A percentile compares a stretch with the other conserved stretches of the same genome.
Evolutionary conservation across 2,329 filamentous ascomycete genomes (phyloP).

Genomic region (Apiospora sp.): DNA sequence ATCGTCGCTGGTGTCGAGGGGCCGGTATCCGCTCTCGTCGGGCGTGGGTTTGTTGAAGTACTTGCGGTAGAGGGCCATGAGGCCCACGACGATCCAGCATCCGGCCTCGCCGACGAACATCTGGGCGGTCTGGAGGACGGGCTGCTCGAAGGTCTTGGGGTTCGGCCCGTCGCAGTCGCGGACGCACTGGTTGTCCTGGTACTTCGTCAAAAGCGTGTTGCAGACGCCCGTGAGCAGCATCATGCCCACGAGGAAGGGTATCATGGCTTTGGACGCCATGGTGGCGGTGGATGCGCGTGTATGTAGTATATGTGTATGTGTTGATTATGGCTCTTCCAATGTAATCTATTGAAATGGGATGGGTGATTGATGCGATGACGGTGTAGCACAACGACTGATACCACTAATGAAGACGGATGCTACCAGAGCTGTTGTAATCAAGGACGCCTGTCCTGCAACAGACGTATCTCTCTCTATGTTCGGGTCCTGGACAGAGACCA

Average conservation of each 20-base stretch:
- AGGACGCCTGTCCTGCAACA: neutral
- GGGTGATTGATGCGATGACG: neutral
- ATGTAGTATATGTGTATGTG: neutral
- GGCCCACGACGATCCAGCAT: constrained; percentile 89
- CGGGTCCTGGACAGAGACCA: neutral
- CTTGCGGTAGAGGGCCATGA: constrained; percentile 71
- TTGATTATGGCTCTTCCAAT: neutral
- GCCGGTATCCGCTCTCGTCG: constrained; percentile 68
- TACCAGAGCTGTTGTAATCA: constrained; percentile 9
- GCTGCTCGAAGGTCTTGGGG: constrained; percentile 84
- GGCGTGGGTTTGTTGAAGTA: constrained; percentile 55
- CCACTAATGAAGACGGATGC: neutral
- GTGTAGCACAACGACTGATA: neutral
- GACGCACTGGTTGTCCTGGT: constrained; percentile 98
- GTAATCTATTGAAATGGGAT: neutral
- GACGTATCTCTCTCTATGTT: neutral
- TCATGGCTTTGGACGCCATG: constrained; percentile 76
- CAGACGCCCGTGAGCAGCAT: constrained; percentile 96
- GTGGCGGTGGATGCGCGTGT: neutral
- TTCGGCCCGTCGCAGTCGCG: constrained; percentile 81
- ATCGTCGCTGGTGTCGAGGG: constrained; percentile 61
- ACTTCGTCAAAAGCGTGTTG: constrained; percentile 97
- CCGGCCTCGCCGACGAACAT: constrained; percentile 99
- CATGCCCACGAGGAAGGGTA: constrained; percentile 91
- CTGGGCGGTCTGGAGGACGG: constrained; percentile 93